Base-by-base conservation (phyloP, 2,329 filamentous ascomycete species). In the Fragosphaeria purpurea region DNA sequence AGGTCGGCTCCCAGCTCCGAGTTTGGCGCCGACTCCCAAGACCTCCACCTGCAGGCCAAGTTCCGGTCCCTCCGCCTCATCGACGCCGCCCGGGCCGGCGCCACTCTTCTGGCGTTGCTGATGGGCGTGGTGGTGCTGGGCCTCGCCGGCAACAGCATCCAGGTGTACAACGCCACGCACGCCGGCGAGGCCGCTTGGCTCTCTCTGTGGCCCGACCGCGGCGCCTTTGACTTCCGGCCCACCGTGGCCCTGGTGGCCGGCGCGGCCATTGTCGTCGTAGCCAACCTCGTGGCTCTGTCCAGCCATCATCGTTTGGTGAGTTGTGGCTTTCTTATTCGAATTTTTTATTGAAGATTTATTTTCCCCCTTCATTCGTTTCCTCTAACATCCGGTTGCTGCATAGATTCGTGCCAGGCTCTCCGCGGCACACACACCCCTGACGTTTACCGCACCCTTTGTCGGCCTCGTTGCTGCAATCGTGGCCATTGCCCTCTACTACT, bases 401-500 rank as follows among this genome's bases (percentile, higher is more conserved):
- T 47, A 75, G 73, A 62, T 75, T 55, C 68, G 67, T 46, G 12
- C 44, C 10, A 64, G 61, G 48, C 63, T 60, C 41, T 55, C 61
- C 31, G 44, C 56, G 4, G 50, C 63, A 22, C 68, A 72, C 58
- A 66, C 63, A 5, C 57, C 68, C 3, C 43, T 68, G 13, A 65
- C 64, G 40, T 63, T 75, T 52, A 54, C 64, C 7, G 63, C 68
- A 0, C 71, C 74, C 2, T 61, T 69, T 38, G 55, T 72, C 53
- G 67, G 67, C 53, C 67, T 76, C 47, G 61, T 67, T 44, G 71
- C 69, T 10, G 71, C 75, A 40, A 61, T 81, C 46, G 66, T 80
- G 50, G 71, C 73, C 54, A 74, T 79, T 59, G 65, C 70, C 47
- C 72, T 82, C 62, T 80, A 77, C 62, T 83, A 80, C 59, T 69